Conservation (phyloP, 78 protist species). For the slime mould (Dictyostelium discoideum) region DNA sequence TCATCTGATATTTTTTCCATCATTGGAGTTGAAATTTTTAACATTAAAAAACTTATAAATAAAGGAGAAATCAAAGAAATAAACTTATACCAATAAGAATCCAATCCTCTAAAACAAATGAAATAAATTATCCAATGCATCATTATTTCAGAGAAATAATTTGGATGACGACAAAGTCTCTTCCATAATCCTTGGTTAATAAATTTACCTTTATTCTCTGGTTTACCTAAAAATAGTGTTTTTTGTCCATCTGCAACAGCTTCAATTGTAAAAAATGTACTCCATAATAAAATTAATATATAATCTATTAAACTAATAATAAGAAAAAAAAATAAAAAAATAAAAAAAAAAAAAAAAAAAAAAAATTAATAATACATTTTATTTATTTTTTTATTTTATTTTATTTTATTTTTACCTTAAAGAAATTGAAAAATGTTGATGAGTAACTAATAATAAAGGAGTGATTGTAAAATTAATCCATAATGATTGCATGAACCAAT, state of each 20-base stretch:
- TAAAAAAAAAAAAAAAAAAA: neutral
- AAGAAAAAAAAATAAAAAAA: neutral
- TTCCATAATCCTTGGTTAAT: constrained; percentile 42
- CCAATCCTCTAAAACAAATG: neutral
- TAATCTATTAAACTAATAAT: neutral
- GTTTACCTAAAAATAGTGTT: neutral
- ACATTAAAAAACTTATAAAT: constrained; percentile 13
- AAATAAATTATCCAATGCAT: constrained; percentile 8
- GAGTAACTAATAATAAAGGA: neutral
- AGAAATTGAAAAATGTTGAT: neutral
- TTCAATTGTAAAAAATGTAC: neutral
- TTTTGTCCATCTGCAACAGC: constrained; percentile 36
- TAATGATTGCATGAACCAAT: constrained; percentile 44
- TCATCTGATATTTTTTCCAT: constrained; percentile 12
- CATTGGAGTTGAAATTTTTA: constrained; percentile 47
- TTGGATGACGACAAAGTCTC: constrained; percentile 42
- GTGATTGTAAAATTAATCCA: neutral
- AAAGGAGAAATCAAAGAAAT: neutral
- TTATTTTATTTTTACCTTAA: neutral
- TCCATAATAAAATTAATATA: neutral
- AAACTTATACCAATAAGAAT: neutral
- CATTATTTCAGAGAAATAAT: constrained; percentile 35
- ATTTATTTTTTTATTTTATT: neutral
- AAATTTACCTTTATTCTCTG: constrained; percentile 16
- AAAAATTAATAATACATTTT: neutral